Conservation (phyloP, 495 filamentous ascomycete species). For the Lophiostoma macrostomum region DNA sequence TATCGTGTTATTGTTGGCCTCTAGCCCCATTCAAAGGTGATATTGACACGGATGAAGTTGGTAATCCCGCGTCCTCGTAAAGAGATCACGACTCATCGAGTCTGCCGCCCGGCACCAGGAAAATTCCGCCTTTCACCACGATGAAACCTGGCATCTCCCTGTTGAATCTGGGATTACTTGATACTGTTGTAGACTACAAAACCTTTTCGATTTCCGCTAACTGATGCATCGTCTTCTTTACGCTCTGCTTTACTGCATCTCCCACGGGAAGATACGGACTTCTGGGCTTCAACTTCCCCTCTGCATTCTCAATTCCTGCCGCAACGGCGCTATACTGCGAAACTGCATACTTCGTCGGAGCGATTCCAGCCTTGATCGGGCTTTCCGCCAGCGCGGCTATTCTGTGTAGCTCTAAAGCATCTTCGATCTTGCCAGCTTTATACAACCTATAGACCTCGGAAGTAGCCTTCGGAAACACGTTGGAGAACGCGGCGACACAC, state of each 20-base stretch:
- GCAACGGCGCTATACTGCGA: conserved; percentile 51
- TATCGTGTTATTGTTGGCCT: no score
- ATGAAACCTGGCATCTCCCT: no score
- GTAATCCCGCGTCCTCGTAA: no score
- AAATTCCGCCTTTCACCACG: no score
- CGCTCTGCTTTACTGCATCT: conserved; percentile 48
- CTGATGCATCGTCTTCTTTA: conserved; percentile 51
- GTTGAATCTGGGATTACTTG: no score
- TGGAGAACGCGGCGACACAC: conserved; percentile 64
- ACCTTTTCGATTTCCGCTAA: conserved; percentile 48
- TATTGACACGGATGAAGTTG: no score
- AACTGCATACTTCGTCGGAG: conserved; percentile 62
- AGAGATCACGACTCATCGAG: no score
- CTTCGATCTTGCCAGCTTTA: conserved; percentile 47
- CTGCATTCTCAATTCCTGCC: conserved; percentile 58
- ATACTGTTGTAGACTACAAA: no score
- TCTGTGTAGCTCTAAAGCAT: conserved; percentile 56
- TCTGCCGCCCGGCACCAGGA: no score
- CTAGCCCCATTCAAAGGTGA: no score
- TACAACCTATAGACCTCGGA: conserved; percentile 55
- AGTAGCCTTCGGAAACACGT: conserved; percentile 59
- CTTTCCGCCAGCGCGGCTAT: conserved; percentile 54
- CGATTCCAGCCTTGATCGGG: conserved; percentile 60
- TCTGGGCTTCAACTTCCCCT: conserved; percentile 55
- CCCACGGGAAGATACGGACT: conserved; percentile 48